Evolutionary conservation across 2,329 filamentous ascomycete species (phyloP).

Genomic region (Fusarium keratoplasticum): DNA sequence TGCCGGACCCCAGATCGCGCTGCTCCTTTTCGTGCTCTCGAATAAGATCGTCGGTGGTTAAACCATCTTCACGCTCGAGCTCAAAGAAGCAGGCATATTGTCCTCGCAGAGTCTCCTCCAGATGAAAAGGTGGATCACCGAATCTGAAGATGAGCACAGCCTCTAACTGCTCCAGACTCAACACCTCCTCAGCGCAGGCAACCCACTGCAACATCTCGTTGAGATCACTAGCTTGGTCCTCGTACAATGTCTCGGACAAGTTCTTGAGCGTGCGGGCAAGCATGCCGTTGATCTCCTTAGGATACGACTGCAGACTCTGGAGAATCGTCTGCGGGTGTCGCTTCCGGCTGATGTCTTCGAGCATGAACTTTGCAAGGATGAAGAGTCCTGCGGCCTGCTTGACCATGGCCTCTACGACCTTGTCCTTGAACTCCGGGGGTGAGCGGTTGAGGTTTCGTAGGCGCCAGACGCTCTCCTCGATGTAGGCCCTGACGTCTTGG

Average conservation of each 20-base stretch:
- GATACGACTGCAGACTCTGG: constrained; percentile 57
- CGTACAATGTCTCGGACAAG: constrained; percentile 54
- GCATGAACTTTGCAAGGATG: constrained; percentile 62
- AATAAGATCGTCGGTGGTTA: constrained; percentile 56
- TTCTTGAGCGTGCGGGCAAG: constrained; percentile 55
- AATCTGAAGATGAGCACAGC: constrained; percentile 56
- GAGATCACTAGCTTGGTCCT: constrained; percentile 55
- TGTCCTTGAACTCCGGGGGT: constrained; percentile 48
- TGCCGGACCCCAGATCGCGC: constrained; percentile 30
- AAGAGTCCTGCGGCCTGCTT: constrained; percentile 60
- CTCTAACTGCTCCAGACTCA: constrained; percentile 59
- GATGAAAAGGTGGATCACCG: constrained; percentile 53
- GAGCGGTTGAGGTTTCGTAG: constrained; percentile 52
- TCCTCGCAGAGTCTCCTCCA: constrained; percentile 57
- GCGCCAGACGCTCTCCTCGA: constrained; percentile 54
- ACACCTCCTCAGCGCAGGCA: constrained; percentile 56
- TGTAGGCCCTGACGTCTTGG: constrained; percentile 56
- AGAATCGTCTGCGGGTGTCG: constrained; percentile 58
- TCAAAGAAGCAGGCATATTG: constrained; percentile 61
- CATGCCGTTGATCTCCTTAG: constrained; percentile 57
- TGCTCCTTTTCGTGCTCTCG: constrained; percentile 51
- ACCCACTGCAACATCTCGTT: constrained; percentile 61
- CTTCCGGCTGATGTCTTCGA: constrained; percentile 60
- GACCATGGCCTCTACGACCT: constrained; percentile 54
- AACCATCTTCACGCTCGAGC: constrained; percentile 57